Evolutionary conservation across 768 basidiomycete species (phyloP), one percentile per base, ranked within the genome.

Genomic region (Polyporus arcularius): DNA sequence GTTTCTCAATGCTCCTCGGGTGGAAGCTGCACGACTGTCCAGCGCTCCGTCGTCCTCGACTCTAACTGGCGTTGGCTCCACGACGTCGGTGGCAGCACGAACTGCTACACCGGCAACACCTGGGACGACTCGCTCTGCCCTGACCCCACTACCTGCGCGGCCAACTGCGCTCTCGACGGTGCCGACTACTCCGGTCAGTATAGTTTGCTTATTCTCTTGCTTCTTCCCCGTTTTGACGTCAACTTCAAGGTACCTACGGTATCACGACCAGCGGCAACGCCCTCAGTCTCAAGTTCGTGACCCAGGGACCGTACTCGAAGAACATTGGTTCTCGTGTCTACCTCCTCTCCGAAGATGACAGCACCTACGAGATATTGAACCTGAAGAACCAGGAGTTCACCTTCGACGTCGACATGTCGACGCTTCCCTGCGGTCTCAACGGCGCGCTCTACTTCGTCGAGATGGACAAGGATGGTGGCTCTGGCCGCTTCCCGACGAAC

Each of bases 381-480:
- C 74, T 81, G 69, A 65, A 74, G 65, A 82, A 83, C 73, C 76
- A 80, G 67, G 83, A 85, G 73, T 83, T 85, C 74, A 77, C 80
- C 26, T 84, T 85, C 73, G 82, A 83, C 74, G 82, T 85, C 69
- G 82, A 85, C 68, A 76, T 85, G 57, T 81, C 82, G 57, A 73
- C 81, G 57, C 78, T 85, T 51, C 79, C 79, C 4, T 85, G 83
- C 65, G 84, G 84, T 58, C 75, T 86, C 65, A 86, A 86, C 71
- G 84, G 81, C 63, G 84, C 84, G 3, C 73, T 85, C 57, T 85
- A 85, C 76, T 83, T 85, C 73, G 73, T 76, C 50, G 78, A 81
- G 71, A 86, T 85, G 85, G 83, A 81, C 66, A 76, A 77, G 12
- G 82, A 84, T 62, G 84, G 84, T 74, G 84, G 82, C 46, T 41